Conservation (phyloP, 306 rosid species). For the Vicia sativa region DNA sequence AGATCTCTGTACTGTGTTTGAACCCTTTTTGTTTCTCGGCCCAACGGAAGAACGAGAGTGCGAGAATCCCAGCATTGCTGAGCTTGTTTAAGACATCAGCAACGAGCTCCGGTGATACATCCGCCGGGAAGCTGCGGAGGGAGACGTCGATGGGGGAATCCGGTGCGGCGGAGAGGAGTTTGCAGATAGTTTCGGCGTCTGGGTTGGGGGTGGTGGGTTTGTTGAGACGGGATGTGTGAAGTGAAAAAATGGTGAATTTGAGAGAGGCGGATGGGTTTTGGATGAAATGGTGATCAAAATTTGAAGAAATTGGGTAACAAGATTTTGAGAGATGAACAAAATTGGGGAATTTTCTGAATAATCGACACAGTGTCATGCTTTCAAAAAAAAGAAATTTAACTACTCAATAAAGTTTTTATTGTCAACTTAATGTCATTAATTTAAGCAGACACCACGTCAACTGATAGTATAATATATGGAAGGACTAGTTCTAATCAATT, state of each 20-base stretch:
- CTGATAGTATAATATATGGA: no score
- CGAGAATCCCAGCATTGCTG: constrained; percentile 73
- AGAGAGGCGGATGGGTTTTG: constrained; percentile 25
- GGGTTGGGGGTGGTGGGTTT: constrained; percentile 34
- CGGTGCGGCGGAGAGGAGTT: constrained; percentile 45
- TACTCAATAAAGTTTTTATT: no score
- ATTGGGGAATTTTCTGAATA: constrained; percentile 34
- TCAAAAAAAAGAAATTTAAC: no score
- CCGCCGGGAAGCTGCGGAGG: constrained; percentile 42
- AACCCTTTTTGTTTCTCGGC: constrained; percentile 72
- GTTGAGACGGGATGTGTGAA: constrained; percentile 27
- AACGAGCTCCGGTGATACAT: constrained; percentile 54
- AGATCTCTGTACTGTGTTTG: constrained; percentile 53
- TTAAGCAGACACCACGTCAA: no score
- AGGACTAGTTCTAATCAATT: no score
- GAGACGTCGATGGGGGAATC: constrained; percentile 42
- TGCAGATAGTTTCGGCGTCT: constrained; percentile 52
- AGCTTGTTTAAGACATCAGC: constrained; percentile 68
- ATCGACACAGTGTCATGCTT: constrained; percentile 47
- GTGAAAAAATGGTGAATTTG: constrained; percentile 3
- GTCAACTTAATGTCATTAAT: no score
- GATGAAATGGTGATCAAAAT: not conserved
- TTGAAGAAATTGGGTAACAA: constrained; percentile 13
- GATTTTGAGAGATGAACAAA: constrained; percentile 28
- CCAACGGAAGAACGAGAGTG: constrained; percentile 84